Conservation (phyloP, 2,329 filamentous ascomycete species). For the Keithomyces neogunnii region DNA sequence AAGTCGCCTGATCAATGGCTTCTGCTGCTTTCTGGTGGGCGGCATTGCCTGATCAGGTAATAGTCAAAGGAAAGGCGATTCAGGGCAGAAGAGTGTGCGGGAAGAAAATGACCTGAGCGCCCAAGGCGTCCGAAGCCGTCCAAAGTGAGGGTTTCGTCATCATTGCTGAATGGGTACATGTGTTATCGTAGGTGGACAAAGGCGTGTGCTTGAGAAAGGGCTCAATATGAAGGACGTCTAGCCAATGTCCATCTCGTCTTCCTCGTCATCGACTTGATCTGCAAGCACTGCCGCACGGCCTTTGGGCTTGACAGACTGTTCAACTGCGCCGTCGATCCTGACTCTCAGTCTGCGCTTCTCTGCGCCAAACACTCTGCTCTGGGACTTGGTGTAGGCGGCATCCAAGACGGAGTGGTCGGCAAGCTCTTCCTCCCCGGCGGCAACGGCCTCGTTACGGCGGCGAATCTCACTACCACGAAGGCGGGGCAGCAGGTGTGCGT, state of each 20-base stretch:
- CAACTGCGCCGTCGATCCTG: constrained; percentile 25
- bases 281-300: too few species aligned
- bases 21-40: too few species aligned
- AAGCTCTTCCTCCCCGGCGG: constrained; percentile 39
- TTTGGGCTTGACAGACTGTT: background rate
- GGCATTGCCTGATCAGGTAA: too few species aligned
- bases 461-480: constrained; percentile 53
- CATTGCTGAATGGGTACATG: too few species aligned
- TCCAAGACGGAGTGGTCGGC: constrained; percentile 19
- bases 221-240: background rate
- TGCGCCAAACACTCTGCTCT: constrained; percentile 28
- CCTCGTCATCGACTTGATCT: constrained; percentile 10
- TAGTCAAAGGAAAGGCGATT: too few species aligned
- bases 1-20: too few species aligned
- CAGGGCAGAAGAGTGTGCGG: too few species aligned
- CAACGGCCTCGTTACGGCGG: constrained; percentile 48
- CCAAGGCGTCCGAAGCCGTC: too few species aligned
- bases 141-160: too few species aligned
- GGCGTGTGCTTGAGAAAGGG: too few species aligned
- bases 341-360: constrained; percentile 32
- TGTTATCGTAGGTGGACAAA: too few species aligned
- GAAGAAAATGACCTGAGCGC: too few species aligned
- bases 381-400: constrained; percentile 9
- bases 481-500: constrained; percentile 82
- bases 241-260: constrained; percentile 24